phyloP scores from a whole-genome alignment of 2,329 filamentous ascomycete genomes.

The Botrytis porri region DNA sequence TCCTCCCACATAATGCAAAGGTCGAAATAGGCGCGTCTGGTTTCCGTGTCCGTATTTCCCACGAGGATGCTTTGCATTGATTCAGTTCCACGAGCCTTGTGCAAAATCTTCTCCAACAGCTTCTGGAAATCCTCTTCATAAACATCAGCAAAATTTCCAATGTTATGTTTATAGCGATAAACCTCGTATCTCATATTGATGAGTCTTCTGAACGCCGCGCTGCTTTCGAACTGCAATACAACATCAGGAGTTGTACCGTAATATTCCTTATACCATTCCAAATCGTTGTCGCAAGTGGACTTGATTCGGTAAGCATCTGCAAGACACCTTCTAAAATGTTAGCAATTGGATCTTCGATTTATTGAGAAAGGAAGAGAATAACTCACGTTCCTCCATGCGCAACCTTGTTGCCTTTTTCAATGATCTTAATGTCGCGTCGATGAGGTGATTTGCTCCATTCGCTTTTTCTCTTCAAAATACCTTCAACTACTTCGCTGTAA shows the following conservation, averaged over 20 bases:
- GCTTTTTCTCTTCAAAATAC: not conserved
- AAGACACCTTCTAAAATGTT: not conserved
- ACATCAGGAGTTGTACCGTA: not conserved
- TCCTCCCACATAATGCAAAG: not conserved
- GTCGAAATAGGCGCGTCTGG: not conserved
- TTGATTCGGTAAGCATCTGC: not conserved
- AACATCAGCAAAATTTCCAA: not conserved
- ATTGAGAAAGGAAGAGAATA: not conserved
- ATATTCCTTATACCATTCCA: not conserved
- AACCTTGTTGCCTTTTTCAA: not conserved
- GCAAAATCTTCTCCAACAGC: not conserved
- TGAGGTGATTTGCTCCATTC: not conserved
- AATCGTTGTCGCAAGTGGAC: not conserved
- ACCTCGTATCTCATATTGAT: not conserved
- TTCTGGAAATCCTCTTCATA: not conserved
- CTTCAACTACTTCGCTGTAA: not conserved
- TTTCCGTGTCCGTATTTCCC: not conserved
- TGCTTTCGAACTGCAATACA: not conserved
- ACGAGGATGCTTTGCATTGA: not conserved
- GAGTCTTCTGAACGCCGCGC: not conserved
- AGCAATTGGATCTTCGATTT: not conserved
- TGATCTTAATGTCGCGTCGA: not conserved
- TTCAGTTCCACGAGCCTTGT: not conserved
- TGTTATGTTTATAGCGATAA: not conserved
- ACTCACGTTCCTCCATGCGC: slow-evolving; percentile 3